A percentile compares a stretch with the other conserved stretches of the same genome.
phyloP scores from a whole-genome alignment of 352 stramenopile genomes.

The Phytophthora aleatoria region DNA sequence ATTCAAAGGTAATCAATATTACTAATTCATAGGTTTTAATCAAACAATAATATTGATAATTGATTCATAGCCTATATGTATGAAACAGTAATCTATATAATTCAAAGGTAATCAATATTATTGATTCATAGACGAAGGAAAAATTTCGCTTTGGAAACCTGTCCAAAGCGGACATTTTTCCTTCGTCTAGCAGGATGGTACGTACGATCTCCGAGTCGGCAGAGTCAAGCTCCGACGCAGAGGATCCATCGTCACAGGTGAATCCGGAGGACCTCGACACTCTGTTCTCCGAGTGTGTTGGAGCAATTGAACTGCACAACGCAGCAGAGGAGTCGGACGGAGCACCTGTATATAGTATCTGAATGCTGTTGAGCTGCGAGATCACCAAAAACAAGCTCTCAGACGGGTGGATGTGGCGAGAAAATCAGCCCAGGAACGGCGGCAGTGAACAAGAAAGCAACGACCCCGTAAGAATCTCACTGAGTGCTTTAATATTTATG shows the following conservation, averaged over 20 bases:
- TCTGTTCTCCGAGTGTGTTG: constrained; percentile 74
- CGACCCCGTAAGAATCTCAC: constrained; percentile 46
- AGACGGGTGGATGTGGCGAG: constrained; percentile 87
- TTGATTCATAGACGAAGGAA: no score
- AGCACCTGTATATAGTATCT: constrained; percentile 53
- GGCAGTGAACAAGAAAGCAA: constrained; percentile 34
- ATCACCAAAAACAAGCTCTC: constrained; percentile 85
- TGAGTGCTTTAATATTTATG: neutral
- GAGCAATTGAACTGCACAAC: constrained; percentile 29
- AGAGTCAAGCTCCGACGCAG: constrained; percentile 45
- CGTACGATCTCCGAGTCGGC: constrained; percentile 98
- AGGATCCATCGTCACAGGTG: constrained; percentile 27
- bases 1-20: no score
- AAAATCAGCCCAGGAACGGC: constrained; percentile 45
- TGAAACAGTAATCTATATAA: no score
- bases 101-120: no score
- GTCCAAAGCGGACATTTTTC: no score
- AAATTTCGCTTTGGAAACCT: no score
- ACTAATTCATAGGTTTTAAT: no score
- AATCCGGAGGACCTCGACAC: constrained; percentile 57
- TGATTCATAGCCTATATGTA: no score
- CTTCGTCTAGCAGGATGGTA: constrained; percentile 87
- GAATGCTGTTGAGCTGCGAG: constrained; percentile 66
- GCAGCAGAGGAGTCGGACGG: constrained; percentile 17
- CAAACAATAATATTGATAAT: no score